phyloP scores from a whole-genome alignment of 148 eudicot species.

The Simmondsia chinensis region DNA sequence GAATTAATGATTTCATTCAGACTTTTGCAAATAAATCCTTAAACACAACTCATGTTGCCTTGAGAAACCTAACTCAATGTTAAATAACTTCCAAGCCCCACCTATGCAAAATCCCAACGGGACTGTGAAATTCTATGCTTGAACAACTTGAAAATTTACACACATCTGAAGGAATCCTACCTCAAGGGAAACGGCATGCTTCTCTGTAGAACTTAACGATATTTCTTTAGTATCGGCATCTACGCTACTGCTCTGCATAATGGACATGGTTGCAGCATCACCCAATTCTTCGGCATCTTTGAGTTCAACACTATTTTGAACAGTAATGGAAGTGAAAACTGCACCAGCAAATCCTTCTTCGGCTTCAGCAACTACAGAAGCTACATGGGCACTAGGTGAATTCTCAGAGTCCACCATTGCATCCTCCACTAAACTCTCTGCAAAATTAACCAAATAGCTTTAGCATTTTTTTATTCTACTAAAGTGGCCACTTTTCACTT shows the following conservation, averaged over 20 bases:
- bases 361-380: conserved; percentile 1
- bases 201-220: conserved; percentile 14
- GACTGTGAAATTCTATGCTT: too few relatives aligned
- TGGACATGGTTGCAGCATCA: not conserved
- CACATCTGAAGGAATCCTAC: conserved; percentile 10
- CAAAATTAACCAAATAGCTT: not conserved
- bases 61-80: too few relatives aligned
- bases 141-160: not conserved
- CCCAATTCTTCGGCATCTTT: conserved; percentile 3
- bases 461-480: not conserved
- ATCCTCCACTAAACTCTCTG: conserved; percentile 8
- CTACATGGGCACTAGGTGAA: not conserved
- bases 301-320: conserved; percentile 9
- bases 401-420: too few relatives aligned
- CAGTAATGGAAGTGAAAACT: conserved; percentile 1
- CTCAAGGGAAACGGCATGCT: conserved; percentile 29
- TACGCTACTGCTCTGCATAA: not conserved
- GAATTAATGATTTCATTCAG: too few relatives aligned
- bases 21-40: too few relatives aligned
- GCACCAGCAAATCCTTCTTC: conserved; percentile 5
- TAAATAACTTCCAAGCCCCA: not conserved
- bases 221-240: conserved; percentile 5
- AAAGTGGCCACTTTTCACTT: not conserved
- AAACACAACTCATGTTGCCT: too few relatives aligned
- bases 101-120: not conserved